Evolutionary conservation across 805 yeast species (phyloP).

Genomic region (Yueomyces sp.): DNA sequence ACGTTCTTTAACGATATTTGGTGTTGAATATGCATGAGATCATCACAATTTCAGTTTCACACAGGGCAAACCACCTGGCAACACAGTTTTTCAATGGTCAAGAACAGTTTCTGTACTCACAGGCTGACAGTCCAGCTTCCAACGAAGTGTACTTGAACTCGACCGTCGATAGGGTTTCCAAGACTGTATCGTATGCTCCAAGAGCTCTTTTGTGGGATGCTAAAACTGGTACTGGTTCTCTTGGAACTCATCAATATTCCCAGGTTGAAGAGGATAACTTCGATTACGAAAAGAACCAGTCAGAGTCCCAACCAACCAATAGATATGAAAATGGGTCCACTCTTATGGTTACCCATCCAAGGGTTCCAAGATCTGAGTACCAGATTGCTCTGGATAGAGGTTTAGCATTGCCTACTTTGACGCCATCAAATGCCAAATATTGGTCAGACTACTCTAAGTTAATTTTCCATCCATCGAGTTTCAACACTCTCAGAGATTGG

Average conservation of each 20-base stretch:
- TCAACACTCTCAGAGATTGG: constrained; percentile 48
- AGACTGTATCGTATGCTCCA: constrained; percentile 59
- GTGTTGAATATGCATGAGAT: constrained; percentile 50
- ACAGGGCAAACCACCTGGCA: constrained; percentile 56
- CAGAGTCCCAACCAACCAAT: constrained; percentile 1
- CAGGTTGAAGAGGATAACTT: constrained; percentile 13
- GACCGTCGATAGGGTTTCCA: constrained; percentile 25
- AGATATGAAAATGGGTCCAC: constrained; percentile 1
- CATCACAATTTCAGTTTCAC: constrained; percentile 60
- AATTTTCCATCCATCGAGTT: constrained; percentile 47
- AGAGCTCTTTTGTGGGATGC: constrained; percentile 74
- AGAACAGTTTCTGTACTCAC: constrained; percentile 44
- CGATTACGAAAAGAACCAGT: constrained; percentile 3
- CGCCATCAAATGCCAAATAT: constrained; percentile 32
- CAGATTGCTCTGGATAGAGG: constrained; percentile 51
- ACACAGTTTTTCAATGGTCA: constrained; percentile 77
- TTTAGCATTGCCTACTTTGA: constrained; percentile 23
- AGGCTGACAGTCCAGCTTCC: constrained; percentile 4
- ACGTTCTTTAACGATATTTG: too few relatives aligned
- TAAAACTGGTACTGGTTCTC: constrained; percentile 60
- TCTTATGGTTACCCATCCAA: constrained; percentile 21
- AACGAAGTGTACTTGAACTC: constrained; percentile 30
- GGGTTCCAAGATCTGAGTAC: constrained; percentile 39
- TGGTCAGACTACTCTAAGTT: constrained; percentile 78
- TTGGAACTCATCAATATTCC: constrained; percentile 40